Evolutionary conservation across 768 basidiomycete species (phyloP).

Genomic region (Lentinus tigrinus): DNA sequence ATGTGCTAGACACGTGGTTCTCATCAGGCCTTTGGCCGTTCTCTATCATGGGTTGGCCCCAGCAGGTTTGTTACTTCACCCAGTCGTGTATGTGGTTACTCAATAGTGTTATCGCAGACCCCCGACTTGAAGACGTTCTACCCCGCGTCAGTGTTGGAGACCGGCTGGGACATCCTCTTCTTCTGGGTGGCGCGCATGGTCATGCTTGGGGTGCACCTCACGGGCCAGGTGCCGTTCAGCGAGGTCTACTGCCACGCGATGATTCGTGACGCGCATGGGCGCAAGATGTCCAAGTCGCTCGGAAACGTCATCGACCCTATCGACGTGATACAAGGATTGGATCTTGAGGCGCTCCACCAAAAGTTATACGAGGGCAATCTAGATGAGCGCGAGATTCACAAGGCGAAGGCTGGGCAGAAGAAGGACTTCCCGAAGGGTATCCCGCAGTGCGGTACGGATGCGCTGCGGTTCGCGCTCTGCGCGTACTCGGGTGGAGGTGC

Average conservation of each 20-base stretch:
- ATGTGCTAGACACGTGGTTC: conserved; percentile 99
- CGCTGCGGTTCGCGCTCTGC: conserved; percentile 90
- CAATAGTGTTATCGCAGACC: conserved; percentile 46
- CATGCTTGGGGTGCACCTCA: conserved; percentile 85
- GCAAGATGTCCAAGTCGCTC: conserved; percentile 98
- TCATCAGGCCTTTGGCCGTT: conserved; percentile 97
- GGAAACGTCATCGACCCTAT: conserved; percentile 98
- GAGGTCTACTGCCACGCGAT: conserved; percentile 98
- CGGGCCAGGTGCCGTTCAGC: conserved; percentile 87
- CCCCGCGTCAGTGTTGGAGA: conserved; percentile 89
- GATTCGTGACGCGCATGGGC: conserved; percentile 97
- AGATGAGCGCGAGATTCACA: conserved; percentile 87
- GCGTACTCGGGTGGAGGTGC: conserved; percentile 89
- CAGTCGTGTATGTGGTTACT: too few species aligned
- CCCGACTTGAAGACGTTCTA: conserved; percentile 79
- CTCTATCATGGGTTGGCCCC: conserved; percentile 96
- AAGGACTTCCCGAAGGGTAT: conserved; percentile 99
- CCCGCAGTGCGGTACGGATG: conserved; percentile 97
- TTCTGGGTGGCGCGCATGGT: conserved; percentile 99
- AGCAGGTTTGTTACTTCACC: conserved; percentile 52
- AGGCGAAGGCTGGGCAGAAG: conserved; percentile 95
- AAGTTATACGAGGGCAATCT: conserved; percentile 90
- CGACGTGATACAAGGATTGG: conserved; percentile 86
- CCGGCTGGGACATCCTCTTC: conserved; percentile 99
- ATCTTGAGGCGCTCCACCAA: conserved; percentile 76